These are phyloP conservation scores for Fusarium coffeatum DNA, from an alignment of 2,329 filamentous ascomycete species.

Conservation along the genomic window DNA sequence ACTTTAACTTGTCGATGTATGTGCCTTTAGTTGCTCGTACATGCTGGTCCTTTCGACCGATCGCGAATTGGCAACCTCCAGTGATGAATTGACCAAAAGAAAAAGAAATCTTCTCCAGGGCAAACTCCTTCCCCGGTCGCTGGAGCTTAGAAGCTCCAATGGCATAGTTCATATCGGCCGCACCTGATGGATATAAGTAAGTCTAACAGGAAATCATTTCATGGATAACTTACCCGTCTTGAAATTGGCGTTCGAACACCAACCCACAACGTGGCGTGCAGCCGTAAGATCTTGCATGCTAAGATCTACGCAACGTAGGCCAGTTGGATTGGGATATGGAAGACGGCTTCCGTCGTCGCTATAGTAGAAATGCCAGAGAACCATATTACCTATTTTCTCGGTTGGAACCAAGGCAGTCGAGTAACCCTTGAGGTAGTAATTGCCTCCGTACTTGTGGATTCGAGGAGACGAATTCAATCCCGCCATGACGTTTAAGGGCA, in stretches of 20 bases:
- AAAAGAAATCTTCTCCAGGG: background rate
- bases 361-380: constrained; percentile 2
- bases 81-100: background rate
- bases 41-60: background rate
- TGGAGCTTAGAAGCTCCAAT: background rate
- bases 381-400: rapidly evolving
- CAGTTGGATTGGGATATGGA: background rate
- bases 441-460: background rate
- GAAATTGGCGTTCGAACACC: background rate
- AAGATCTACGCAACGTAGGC: rapidly evolving
- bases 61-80: background rate
- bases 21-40: background rate
- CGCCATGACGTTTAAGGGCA: background rate
- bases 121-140: background rate
- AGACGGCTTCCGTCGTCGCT: background rate
- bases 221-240: background rate
- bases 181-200: background rate
- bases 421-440: background rate
- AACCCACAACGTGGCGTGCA: background rate
- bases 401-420: background rate
- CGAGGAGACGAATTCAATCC: background rate
- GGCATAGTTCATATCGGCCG: background rate
- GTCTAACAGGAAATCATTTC: rapidly evolving
- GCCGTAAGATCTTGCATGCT: background rate
- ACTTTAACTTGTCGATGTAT: background rate